Evolutionary conservation across 345 rosid genomes (phyloP).

Genomic region (Citrus glauca): DNA sequence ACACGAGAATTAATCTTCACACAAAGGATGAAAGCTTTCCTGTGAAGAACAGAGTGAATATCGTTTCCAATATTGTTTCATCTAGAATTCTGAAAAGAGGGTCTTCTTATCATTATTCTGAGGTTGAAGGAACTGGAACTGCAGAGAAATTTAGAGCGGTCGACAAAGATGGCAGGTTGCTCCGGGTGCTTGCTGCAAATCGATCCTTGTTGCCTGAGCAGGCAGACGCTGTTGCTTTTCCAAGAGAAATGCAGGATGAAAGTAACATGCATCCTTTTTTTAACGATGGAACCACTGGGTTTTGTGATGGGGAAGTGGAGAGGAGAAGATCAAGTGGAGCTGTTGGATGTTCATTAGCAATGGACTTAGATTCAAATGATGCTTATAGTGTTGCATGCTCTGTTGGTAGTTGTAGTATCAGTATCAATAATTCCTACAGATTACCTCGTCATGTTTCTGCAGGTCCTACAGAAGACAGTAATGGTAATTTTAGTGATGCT

Average conservation of each 20-base stretch:
- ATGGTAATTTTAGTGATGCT: slow-evolving; percentile 34
- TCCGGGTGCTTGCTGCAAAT: slow-evolving; percentile 19
- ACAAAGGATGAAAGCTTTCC: slow-evolving; percentile 23
- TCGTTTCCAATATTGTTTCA: slow-evolving; percentile 31
- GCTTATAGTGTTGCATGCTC: slow-evolving; percentile 48
- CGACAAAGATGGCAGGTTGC: slow-evolving; percentile 23
- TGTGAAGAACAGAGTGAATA: slow-evolving; percentile 25
- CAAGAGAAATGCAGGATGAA: slow-evolving; percentile 31
- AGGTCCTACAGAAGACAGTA: slow-evolving; percentile 26
- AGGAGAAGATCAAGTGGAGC: slow-evolving; percentile 32
- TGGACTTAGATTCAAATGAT: slow-evolving; percentile 25
- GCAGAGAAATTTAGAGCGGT: slow-evolving; percentile 31
- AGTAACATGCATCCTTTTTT: slow-evolving; percentile 25
- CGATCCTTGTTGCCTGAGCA: slow-evolving; percentile 20
- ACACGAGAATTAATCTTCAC: slow-evolving; percentile 17
- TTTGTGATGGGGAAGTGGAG: slow-evolving; percentile 30
- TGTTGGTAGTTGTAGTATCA: slow-evolving; percentile 61
- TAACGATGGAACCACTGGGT: slow-evolving; percentile 19
- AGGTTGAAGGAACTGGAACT: slow-evolving; percentile 27
- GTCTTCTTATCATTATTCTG: slow-evolving; percentile 13
- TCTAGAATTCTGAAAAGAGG: slow-evolving; percentile 38
- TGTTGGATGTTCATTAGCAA: slow-evolving; percentile 29
- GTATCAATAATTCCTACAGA: slow-evolving; percentile 16
- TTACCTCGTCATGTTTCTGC: slow-evolving; percentile 18
- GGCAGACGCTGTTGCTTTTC: slow-evolving; percentile 35